Conservation (phyloP, 2,329 filamentous ascomycete genomes). For the Ceratocystis albifundus region DNA sequence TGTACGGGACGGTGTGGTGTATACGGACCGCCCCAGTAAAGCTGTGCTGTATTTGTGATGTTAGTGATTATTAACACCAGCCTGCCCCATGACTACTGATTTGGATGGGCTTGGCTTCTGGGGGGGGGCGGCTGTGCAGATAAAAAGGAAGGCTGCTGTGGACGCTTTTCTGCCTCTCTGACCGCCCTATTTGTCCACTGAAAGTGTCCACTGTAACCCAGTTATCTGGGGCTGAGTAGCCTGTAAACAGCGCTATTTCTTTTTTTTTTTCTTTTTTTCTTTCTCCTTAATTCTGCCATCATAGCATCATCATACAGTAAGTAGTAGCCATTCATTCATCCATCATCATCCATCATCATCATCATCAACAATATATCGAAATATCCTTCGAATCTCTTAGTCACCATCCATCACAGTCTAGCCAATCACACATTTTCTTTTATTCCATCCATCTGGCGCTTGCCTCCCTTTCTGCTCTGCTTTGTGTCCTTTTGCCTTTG, state of each 20-base stretch:
- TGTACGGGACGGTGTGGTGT: too few relatives aligned
- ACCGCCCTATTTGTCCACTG: background rate
- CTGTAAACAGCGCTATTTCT: too few relatives aligned
- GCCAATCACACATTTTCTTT: background rate
- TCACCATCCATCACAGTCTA: background rate
- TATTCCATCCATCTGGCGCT: background rate
- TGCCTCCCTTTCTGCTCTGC: background rate
- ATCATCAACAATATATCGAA: background rate
- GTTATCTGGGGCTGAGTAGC: background rate
- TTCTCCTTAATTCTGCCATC: too few relatives aligned
- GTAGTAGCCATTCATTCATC: background rate
- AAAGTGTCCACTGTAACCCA: background rate
- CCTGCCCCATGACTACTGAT: too few relatives aligned
- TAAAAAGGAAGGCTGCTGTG: background rate
- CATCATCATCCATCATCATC: background rate
- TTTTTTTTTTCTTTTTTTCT: too few relatives aligned
- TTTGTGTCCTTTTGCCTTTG: slow-evolving; percentile 3
- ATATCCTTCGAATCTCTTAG: too few relatives aligned
- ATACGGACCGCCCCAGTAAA: too few relatives aligned
- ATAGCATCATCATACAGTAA: too few relatives aligned
- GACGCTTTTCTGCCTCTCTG: background rate
- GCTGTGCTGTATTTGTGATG: too few relatives aligned
- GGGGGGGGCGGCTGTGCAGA: background rate
- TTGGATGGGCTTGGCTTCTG: too few relatives aligned
- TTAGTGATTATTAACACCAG: too few relatives aligned